Conservation (phyloP, 2,329 filamentous ascomycete species). For the Cytospora chrysosperma region DNA sequence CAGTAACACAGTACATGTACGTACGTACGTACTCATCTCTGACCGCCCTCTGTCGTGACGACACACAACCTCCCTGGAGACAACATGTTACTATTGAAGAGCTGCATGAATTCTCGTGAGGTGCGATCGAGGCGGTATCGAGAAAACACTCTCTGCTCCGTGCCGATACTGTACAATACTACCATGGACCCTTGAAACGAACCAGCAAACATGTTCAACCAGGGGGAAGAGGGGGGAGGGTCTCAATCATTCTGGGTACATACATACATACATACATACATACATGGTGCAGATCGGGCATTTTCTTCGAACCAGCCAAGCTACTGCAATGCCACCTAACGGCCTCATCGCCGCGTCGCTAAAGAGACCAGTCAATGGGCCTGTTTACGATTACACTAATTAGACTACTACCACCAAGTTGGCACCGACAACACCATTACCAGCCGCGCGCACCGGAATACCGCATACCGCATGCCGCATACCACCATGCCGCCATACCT, state of each 20-base stretch:
- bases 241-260: neutral
- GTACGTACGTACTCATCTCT: no score
- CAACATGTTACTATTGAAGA: constrained; percentile 17
- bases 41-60: neutral
- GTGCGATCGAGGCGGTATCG: constrained; percentile 8
- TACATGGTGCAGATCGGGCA: constrained; percentile 9
- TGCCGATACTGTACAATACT: neutral
- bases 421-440: neutral
- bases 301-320: constrained; percentile 2
- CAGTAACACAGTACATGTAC: no score
- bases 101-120: constrained; percentile 17
- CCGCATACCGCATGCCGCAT: neutral
- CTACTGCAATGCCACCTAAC: constrained; percentile 22
- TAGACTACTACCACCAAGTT: neutral
- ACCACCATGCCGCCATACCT: neutral
- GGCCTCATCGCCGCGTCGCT: neutral
- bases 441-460: neutral
- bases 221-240: no score
- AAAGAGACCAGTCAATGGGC: neutral
- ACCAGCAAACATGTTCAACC: neutral
- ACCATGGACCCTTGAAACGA: neutral
- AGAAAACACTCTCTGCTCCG: neutral
- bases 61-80: constrained; percentile 3
- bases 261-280: no score
- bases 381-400: neutral